These are phyloP conservation scores for Yueomyces sinensis DNA, from an alignment of 805 yeast species.

Conservation along the genomic window DNA sequence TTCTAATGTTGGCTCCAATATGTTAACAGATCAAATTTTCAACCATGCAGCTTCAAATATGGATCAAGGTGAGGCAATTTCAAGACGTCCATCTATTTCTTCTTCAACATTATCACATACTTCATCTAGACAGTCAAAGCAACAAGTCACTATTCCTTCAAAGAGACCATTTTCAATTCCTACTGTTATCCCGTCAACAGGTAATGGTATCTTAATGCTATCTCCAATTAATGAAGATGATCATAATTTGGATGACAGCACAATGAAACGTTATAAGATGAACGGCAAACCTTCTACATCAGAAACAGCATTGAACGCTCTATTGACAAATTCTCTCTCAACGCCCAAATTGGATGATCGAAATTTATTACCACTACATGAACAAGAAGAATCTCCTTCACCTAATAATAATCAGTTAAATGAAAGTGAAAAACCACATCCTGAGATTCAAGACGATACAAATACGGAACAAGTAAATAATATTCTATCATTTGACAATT, in stretches of 20 bases:
- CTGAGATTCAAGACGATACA: not conserved
- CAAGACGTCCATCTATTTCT: not conserved
- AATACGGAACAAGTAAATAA: not conserved
- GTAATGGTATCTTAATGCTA: not conserved
- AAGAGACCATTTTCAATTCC: conserved; percentile 1
- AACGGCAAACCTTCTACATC: conserved; percentile 20
- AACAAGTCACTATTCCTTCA: not conserved
- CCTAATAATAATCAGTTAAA: not conserved
- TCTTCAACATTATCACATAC: not conserved
- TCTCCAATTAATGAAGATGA: not conserved
- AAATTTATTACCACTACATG: conserved; percentile 1
- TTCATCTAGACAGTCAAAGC: not conserved
- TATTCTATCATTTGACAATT: not conserved
- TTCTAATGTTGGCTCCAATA: not conserved
- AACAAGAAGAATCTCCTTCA: not conserved
- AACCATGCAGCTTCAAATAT: not conserved
- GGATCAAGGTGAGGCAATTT: not conserved
- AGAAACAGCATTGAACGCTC: conserved; percentile 20
- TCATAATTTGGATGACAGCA: conserved; percentile 8
- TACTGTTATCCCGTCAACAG: not conserved
- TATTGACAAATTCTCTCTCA: conserved; percentile 12
- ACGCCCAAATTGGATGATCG: not conserved
- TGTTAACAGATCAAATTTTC: not conserved
- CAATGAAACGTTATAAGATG: conserved; percentile 10
- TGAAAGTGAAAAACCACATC: not conserved